phyloP scores from a whole-genome alignment of 169 alveolate species.

The Cyclospora cayetanensis region DNA sequence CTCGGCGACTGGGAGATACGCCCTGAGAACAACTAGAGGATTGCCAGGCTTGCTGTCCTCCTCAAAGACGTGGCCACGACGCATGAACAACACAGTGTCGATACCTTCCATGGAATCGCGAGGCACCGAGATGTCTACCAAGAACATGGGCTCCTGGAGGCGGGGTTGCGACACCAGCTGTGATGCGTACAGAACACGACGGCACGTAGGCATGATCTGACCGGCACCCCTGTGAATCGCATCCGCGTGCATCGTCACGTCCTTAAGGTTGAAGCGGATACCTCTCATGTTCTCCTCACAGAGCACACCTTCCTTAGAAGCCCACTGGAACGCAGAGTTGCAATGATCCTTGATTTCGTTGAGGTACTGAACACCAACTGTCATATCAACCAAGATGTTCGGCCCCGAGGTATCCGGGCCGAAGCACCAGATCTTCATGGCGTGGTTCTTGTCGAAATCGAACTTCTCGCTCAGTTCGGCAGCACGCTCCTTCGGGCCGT shows the following conservation, averaged over 20 bases:
- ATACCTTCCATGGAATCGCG: constrained; percentile 98
- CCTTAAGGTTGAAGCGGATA: constrained; percentile 96
- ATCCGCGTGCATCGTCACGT: constrained; percentile 99
- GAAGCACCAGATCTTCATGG: constrained; percentile 98
- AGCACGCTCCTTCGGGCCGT: constrained; percentile 96
- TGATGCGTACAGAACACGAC: constrained; percentile 97
- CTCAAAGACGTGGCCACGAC: constrained; percentile 98
- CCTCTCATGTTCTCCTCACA: constrained; percentile 99
- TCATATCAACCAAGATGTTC: constrained; percentile 95
- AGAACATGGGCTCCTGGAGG: constrained; percentile 98
- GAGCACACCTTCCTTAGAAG: constrained; percentile 98
- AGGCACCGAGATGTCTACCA: constrained; percentile 97
- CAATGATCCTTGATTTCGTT: constrained; percentile 99
- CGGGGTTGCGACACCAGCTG: constrained; percentile 97
- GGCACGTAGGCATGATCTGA: constrained; percentile 98
- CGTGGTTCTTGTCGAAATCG: constrained; percentile 98
- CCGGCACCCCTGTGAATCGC: constrained; percentile 99
- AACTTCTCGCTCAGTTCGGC: constrained; percentile 92
- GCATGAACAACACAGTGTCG: constrained; percentile 95
- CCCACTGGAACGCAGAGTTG: constrained; percentile 99
- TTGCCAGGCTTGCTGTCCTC: constrained; percentile 99
- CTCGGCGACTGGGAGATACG: constrained; percentile 99
- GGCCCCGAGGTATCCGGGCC: constrained; percentile 99
- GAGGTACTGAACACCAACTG: constrained; percentile 97
- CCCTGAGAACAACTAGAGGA: constrained; percentile 96